Base-by-base conservation (phyloP, 441 rosid genomes). In the Pelargonium myrrhifolium region DNA sequence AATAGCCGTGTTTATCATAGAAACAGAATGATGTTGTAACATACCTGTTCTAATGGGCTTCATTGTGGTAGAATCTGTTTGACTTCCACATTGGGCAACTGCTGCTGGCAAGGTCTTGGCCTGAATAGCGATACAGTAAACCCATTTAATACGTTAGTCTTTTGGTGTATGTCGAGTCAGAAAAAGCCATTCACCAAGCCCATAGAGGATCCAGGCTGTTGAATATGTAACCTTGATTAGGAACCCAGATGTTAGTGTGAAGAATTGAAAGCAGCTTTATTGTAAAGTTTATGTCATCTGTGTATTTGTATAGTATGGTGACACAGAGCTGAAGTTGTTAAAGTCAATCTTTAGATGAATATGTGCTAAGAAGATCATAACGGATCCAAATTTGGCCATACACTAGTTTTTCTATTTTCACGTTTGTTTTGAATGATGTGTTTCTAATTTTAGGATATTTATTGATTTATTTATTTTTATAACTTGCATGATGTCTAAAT, bases 301-400 rank as follows among this genome's bases (percentile, higher is more conserved):
- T 24, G 26, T 24, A 24, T 45, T 45, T 12, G 15, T 2, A 45
- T 45, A 10, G 53, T 45, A 45, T 12, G n/a, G 53, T 51, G 21
- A 12, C 56, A n/a, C 8, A 51, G n/a, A 51, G 18, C 18, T 51
- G 56, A 15, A 51, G n/a, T 15, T 51, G 18, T 51, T 49, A 49
- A 51, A 51, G n/a, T 1, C 56, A 51, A 51, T 51, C 18, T 51
- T 51, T 51, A 51, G 18, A 15, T 51, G 21, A 51, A 14, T 51
- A n/a, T 51, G 56, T 51, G 17, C 56, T 12, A 51, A 51, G 56
- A n/a, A n/a, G n/a, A n/a, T 51, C 56, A n/a, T 51, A 51, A 51
- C 20, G 4, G 7, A n/a, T 51, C 9, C 20, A 51, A n/a, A 51
- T 51, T 51, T 51, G n/a, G 56, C 21, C 18, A n/a, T 1, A 49